These are phyloP conservation scores for Colletotrichum lini DNA, from an alignment of 2,329 filamentous ascomycete species.

Conservation along the genomic window DNA sequence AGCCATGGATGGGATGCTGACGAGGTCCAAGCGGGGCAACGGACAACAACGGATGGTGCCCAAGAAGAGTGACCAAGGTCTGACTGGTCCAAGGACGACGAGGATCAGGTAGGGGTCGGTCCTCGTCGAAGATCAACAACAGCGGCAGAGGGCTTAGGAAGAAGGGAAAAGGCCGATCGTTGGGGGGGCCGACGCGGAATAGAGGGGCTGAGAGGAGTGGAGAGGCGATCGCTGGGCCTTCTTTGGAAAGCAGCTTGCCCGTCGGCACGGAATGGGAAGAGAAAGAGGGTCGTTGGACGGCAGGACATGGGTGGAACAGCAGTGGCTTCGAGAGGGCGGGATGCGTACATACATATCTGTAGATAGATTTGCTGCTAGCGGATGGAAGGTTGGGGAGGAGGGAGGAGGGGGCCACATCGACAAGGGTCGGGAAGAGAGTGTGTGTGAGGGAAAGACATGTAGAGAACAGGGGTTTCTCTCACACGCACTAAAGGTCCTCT, in stretches of 20 bases:
- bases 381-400: conserved; percentile 24
- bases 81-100: neutral
- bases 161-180: conserved; percentile 36
- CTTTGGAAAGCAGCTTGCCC: conserved; percentile 39
- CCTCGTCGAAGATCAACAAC: conserved; percentile 27
- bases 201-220: conserved; percentile 41
- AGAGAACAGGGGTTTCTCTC: conserved; percentile 41
- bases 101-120: neutral
- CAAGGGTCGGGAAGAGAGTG: conserved; percentile 31
- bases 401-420: conserved; percentile 6
- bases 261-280: conserved; percentile 30
- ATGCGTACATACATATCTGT: conserved; percentile 43
- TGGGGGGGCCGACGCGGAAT: conserved; percentile 34
- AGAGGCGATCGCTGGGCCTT: conserved; percentile 41
- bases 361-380: conserved; percentile 40
- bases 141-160: conserved; percentile 29
- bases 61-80: conserved; percentile 10
- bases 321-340: conserved; percentile 38
- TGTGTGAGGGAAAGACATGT: conserved; percentile 27
- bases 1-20: conserved; percentile 9
- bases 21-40: conserved; percentile 23
- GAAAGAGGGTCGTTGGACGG: conserved; percentile 36
- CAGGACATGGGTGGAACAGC: conserved; percentile 26
- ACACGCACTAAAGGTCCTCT: conserved; percentile 41
- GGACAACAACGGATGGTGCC: conserved; percentile 8